A percentile compares a stretch with the other conserved stretches of the same genome.
Evolutionary conservation across 495 filamentous ascomycete species (phyloP).

Genomic region (Lasiosphaeria hispida): DNA sequence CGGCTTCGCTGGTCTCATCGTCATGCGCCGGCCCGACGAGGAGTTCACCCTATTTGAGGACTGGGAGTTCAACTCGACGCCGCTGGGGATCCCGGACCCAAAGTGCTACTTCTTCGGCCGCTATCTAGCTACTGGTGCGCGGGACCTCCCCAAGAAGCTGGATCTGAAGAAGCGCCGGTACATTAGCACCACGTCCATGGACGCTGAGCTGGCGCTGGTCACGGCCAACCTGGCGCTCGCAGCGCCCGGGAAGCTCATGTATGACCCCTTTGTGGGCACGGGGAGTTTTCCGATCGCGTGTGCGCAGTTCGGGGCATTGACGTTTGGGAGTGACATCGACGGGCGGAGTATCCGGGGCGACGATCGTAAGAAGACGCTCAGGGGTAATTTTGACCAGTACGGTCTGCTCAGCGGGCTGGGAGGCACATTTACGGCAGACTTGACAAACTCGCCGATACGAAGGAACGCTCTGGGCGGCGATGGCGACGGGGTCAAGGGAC

Average conservation of each 20-base stretch:
- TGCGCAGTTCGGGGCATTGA: slow-evolving; percentile 81
- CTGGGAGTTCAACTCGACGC: slow-evolving; percentile 55
- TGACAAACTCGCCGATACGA: slow-evolving; percentile 84
- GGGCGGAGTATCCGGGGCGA: slow-evolving; percentile 76
- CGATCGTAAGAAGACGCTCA: slow-evolving; percentile 51
- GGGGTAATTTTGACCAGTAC: slow-evolving; percentile 85
- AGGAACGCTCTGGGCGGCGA: slow-evolving; percentile 19
- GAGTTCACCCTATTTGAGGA: slow-evolving; percentile 79
- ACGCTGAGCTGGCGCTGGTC: slow-evolving; percentile 85
- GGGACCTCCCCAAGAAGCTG: slow-evolving; percentile 68
- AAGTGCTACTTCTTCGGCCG: slow-evolving; percentile 68
- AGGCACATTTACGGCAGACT: slow-evolving; percentile 77
- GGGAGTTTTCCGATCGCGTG: slow-evolving; percentile 85
- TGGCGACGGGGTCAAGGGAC: slow-evolving; percentile 31
- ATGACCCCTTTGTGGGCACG: slow-evolving; percentile 93
- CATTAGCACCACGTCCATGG: slow-evolving; percentile 96
- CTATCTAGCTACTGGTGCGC: slow-evolving; percentile 57
- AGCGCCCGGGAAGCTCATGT: slow-evolving; percentile 76
- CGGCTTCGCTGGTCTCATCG: slow-evolving; percentile 71
- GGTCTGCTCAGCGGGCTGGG: slow-evolving; percentile 59
- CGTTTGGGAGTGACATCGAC: slow-evolving; percentile 89
- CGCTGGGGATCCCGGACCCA: slow-evolving; percentile 47
- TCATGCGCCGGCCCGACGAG: slow-evolving; percentile 66
- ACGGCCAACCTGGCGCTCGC: slow-evolving; percentile 89
- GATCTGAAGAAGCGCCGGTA: slow-evolving; percentile 90